phyloP scores from a whole-genome alignment of 805 yeast species.

The Metschnikowia borealis region DNA sequence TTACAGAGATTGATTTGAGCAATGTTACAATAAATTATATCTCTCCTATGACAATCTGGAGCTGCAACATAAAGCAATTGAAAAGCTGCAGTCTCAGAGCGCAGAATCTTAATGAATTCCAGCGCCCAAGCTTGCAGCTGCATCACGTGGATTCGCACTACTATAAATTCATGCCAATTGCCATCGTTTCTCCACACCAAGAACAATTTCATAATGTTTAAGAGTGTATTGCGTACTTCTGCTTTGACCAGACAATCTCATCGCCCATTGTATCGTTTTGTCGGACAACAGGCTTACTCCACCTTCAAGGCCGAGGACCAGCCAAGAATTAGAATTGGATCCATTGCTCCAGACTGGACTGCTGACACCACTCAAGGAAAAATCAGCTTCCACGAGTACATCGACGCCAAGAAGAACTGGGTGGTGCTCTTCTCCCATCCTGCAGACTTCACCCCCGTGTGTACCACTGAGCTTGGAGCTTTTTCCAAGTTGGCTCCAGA shows the following conservation, averaged over 20 bases:
- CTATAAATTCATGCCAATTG: neutral
- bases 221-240: constrained; percentile 14
- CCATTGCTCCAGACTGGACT: constrained; percentile 65
- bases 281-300: constrained; percentile 15
- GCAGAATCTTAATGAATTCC: neutral
- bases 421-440: constrained; percentile 70
- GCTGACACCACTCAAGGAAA: constrained; percentile 62
- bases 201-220: constrained; percentile 8
- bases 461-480: constrained; percentile 77
- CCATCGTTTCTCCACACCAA: neutral
- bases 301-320: constrained; percentile 35
- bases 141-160: constrained; percentile 2
- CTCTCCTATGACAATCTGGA: neutral
- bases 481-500: constrained; percentile 69
- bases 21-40: too few species aligned
- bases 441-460: constrained; percentile 75
- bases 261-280: constrained; percentile 10
- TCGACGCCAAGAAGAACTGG: constrained; percentile 53
- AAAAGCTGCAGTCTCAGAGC: too few species aligned
- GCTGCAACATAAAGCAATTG: neutral
- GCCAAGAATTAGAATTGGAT: constrained; percentile 50
- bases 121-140: neutral
- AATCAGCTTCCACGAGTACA: constrained; percentile 59
- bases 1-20: too few species aligned
- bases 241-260: constrained; percentile 9